A percentile compares a stretch with the other conserved stretches of the same genome.
phyloP scores from a whole-genome alignment of 768 basidiomycete genomes.

The Saitozyma podzolica region DNA sequence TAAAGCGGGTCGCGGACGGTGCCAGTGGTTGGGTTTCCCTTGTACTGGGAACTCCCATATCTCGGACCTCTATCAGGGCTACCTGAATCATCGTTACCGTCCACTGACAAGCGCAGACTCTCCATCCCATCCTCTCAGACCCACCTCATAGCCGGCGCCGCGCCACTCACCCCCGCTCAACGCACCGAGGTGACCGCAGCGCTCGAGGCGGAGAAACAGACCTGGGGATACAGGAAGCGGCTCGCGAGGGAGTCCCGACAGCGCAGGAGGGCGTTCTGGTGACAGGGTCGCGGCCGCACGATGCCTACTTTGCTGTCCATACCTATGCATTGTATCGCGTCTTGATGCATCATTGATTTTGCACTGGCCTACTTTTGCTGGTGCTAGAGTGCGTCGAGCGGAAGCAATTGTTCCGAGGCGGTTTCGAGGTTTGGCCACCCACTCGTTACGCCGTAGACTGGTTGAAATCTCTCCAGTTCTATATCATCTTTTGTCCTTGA shows the following conservation, averaged over 20 bases:
- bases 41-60: neutral
- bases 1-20: neutral
- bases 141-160: slow-evolving; percentile 36
- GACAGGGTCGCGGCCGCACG: neutral
- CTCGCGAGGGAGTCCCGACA: slow-evolving; percentile 38
- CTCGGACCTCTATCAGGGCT: neutral
- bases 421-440: no score
- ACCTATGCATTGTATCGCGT: neutral
- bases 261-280: slow-evolving; percentile 49
- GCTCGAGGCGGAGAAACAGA: slow-evolving; percentile 23
- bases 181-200: slow-evolving; percentile 14
- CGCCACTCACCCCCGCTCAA: slow-evolving; percentile 30
- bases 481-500: no score
- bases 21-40: neutral
- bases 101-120: slow-evolving; percentile 20
- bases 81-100: neutral
- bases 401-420: no score
- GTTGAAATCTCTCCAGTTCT: no score
- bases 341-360: no score
- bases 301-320: neutral
- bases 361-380: no score
- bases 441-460: no score
- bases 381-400: no score
- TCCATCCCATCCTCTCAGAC: slow-evolving; percentile 24
- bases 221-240: slow-evolving; percentile 47